Base-by-base conservation (phyloP, 2,329 filamentous ascomycete species). In the Sclerotinia borealis region DNA sequence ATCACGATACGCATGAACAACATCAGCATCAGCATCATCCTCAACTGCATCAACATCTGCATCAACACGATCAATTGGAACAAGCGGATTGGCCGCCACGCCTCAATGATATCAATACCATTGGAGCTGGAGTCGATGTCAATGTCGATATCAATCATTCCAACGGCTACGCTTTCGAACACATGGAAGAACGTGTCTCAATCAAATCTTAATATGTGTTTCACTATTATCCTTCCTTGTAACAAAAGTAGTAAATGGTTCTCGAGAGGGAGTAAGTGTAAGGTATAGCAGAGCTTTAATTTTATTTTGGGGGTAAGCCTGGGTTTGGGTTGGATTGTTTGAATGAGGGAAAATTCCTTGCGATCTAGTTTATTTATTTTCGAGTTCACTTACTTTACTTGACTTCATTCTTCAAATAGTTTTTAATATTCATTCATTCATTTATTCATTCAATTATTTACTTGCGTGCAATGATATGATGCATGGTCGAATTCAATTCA, bases 341-440 rank as follows among this genome's bases (percentile, higher is more conserved):
- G 34, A 48, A 48, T 49, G 25, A 27, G 51, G 51, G 50, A 45
- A 45, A 58, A 22, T 58, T 58, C 47, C 22, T 48, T 48, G 48
- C 39, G 54, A 36, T 58, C 39, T 19, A 48, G 10, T 17, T 22
- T 58, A 25, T 39, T 25, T 61, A 17, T 48, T 34, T 55, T 36
- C 22, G 19, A 17, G 29, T 5, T 45, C 19, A 56, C n/a, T 34
- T 56, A 36, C 10, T 47, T 47, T n/a, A n/a, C n/a, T n/a, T n/a
- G n/a, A 29, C 51, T 58, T 58, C 29, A 25, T 45, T 45, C n/a
- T 62, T 58, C 59, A 62, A 39, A 62, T 62, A 62, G 41, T 34
- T 62, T 62, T 58, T 62, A 62, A 62, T 62, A 58, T 49, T 25
- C 45, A 59, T 45, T 45, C 29, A 13, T 58, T 31, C 22, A n/a